phyloP scores from a whole-genome alignment of 1,139 yeast genomes.

The Pichia sp. region DNA sequence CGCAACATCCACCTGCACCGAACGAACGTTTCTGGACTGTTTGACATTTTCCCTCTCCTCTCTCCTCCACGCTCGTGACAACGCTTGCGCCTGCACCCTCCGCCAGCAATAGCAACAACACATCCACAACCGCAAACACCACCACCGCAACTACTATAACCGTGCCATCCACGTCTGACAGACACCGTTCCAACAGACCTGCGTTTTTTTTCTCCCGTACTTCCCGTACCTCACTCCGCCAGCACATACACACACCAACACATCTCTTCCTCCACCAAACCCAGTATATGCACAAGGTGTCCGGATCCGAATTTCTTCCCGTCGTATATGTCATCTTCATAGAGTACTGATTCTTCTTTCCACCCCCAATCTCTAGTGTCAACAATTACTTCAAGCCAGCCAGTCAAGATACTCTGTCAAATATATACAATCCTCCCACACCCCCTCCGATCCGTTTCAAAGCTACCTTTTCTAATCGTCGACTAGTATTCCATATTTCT shows the following conservation, averaged over 20 bases:
- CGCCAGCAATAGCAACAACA: too few relatives aligned
- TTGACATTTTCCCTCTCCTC: too few relatives aligned
- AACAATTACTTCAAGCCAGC: not conserved
- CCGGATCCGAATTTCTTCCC: not conserved
- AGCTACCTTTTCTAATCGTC: slow-evolving; percentile 12
- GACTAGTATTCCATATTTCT: slow-evolving; percentile 1
- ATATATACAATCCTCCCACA: not conserved
- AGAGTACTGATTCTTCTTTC: not conserved
- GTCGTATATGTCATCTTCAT: not conserved
- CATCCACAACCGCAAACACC: too few relatives aligned
- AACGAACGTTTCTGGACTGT: too few relatives aligned
- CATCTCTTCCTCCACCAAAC: not conserved
- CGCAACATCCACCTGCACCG: too few relatives aligned
- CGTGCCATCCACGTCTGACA: too few relatives aligned
- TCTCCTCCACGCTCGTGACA: too few relatives aligned
- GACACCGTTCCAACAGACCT: too few relatives aligned
- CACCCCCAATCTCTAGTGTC: not conserved
- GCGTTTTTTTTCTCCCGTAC: too few relatives aligned
- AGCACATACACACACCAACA: not conserved
- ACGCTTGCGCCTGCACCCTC: too few relatives aligned
- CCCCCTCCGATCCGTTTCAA: not conserved
- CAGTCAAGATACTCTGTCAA: not conserved
- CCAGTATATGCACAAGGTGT: not conserved
- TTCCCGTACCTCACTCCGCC: too few relatives aligned
- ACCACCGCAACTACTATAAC: too few relatives aligned